Base-by-base conservation (phyloP, 2,329 filamentous ascomycete genomes). In the Aspergillus sp. region DNA sequence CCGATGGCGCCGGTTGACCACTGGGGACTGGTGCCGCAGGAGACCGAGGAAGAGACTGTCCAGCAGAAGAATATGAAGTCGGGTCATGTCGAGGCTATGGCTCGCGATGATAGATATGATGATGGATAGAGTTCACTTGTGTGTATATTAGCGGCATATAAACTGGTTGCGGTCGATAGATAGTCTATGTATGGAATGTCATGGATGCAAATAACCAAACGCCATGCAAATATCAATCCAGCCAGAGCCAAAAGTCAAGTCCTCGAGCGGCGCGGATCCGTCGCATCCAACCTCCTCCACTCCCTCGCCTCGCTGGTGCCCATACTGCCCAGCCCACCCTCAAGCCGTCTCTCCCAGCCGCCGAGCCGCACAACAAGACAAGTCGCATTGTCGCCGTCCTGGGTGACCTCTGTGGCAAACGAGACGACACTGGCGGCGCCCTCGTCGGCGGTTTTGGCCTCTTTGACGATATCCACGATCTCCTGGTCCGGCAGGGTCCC, bases 391-490 rank as follows among this genome's bases (percentile, higher is more conserved):
- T 80, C 75, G 1, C 71, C 74, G 29, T 75, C 69, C 3, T 55
- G 67, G 15, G 75, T 79, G 3, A 94, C 82, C 61, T 96, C 91
- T 0, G 84, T 91, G 1, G 89, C 86, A 58, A 91, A 95, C 35
- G 76, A 75, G 16, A 94, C 85, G 5, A 98, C 75, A 40, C 80
- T 77, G 37, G 71, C 72, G 1, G 86, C 78, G 3, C 79, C 91
- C 54, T 93, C 77, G 46, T 94, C 89, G 0, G 91, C 91, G 0
- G 89, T 96, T 52, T 72, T 79, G 4, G 86, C 84, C 61, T 98
- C 91, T 60, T 96, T 96, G 49, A 96, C 72, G 19, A 96, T 78
- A 55, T 98, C 91, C 17, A 95, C 88, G 40, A 96, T 86, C 63
- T 98, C 91, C 63, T 96, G 89, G 53, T 98, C 91, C 34, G 73